Conservation (phyloP, 202 grass and related monocot species). For the Panicum hallii region DNA sequence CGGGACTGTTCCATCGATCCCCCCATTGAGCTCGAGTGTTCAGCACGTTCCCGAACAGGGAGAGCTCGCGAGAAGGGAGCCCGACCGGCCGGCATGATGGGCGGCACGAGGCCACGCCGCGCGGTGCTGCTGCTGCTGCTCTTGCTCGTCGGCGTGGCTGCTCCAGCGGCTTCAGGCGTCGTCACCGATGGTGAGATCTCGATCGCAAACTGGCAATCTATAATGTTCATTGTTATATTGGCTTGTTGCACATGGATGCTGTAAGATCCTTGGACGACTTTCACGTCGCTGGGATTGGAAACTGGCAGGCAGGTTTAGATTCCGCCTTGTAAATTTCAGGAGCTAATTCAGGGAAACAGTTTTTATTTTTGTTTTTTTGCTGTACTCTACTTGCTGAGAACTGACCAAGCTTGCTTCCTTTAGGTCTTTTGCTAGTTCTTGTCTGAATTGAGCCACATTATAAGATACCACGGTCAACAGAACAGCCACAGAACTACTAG, state of each 20-base stretch:
- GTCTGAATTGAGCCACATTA: neutral
- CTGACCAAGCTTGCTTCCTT: no score
- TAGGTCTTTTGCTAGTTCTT: no score
- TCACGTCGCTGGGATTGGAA: neutral
- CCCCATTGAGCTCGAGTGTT: neutral
- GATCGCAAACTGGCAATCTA: neutral
- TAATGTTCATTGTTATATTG: neutral
- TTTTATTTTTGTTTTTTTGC: no score
- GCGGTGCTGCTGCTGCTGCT: constrained; percentile 21
- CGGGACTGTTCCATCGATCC: constrained; percentile 19
- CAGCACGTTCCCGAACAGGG: neutral
- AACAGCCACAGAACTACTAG: neutral
- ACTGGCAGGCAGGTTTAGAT: neutral
- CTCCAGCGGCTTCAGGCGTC: constrained; percentile 38
- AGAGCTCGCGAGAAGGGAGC: neutral
- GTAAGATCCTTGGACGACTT: neutral
- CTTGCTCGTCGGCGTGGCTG: constrained; percentile 40
- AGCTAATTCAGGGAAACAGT: neutral
- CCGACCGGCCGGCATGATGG: constrained; percentile 1
- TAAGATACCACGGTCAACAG: neutral
- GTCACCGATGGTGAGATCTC: constrained; percentile 56
- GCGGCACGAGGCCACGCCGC: neutral
- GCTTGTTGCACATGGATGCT: neutral
- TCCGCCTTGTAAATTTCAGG: no score
- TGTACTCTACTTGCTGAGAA: no score